Percentiles rank a stretch among this genome's conserved stretches.
These are phyloP conservation scores for Globisporangium nunn DNA, from an alignment of 352 stramenopile genomes.

Conservation along the genomic window DNA sequence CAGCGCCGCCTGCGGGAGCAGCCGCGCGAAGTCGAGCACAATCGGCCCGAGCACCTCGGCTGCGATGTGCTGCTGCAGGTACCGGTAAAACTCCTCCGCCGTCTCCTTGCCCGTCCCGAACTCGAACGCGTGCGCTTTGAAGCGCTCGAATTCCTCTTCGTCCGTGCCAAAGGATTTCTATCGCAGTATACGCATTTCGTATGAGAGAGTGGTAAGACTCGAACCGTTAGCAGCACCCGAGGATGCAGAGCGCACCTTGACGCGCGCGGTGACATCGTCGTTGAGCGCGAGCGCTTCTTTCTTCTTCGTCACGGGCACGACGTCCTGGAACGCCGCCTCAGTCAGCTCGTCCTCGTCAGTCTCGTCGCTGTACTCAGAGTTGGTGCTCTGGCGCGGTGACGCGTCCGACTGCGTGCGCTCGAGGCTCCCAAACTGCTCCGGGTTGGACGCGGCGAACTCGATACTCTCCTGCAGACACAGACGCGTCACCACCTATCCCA, in stretches of 20 bases:
- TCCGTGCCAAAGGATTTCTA: slow-evolving; percentile 31
- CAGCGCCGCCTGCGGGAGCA: slow-evolving; percentile 52
- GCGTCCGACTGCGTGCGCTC: slow-evolving; percentile 33
- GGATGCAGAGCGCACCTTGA: slow-evolving; percentile 23
- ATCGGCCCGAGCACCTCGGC: slow-evolving; percentile 53
- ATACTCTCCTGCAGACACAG: slow-evolving; percentile 31
- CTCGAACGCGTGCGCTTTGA: slow-evolving; percentile 70
- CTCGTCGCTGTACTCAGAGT: slow-evolving; percentile 44
- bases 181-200: not conserved
- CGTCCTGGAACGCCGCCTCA: slow-evolving; percentile 47
- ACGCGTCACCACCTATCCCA: not conserved
- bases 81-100: slow-evolving; percentile 58
- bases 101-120: slow-evolving; percentile 67
- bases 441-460: slow-evolving; percentile 34
- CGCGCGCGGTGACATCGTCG: slow-evolving; percentile 63
- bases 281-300: slow-evolving; percentile 72
- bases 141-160: slow-evolving; percentile 63
- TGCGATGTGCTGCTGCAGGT: slow-evolving; percentile 49
- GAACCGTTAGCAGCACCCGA: not conserved
- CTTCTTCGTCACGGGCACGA: slow-evolving; percentile 66
- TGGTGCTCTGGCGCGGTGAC: slow-evolving; percentile 25
- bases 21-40: slow-evolving; percentile 71
- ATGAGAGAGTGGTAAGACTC: not conserved
- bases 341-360: slow-evolving; percentile 40
- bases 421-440: slow-evolving; percentile 24